Percentiles rank a stretch among this genome's conserved stretches.
Evolutionary conservation across 1,139 yeast species (phyloP).

Genomic region (Spathaspora sp.): DNA sequence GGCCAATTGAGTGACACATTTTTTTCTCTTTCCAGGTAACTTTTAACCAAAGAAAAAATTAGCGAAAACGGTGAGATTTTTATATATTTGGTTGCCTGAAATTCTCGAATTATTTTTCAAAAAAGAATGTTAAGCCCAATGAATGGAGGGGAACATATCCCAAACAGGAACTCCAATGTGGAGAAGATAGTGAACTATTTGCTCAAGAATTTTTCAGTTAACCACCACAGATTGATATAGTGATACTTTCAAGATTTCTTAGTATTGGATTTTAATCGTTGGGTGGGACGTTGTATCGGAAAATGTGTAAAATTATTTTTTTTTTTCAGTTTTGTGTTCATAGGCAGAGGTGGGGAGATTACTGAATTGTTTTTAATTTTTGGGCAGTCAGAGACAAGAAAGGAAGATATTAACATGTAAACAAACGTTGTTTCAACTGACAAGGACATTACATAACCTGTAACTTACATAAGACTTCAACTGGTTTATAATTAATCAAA

Average conservation of each 20-base stretch:
- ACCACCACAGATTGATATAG: neutral
- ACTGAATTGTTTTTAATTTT: neutral
- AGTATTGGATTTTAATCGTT: neutral
- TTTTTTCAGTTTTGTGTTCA: neutral
- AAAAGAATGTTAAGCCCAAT: no score
- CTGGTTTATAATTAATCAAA: neutral
- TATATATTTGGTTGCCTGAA: neutral
- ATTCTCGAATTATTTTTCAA: no score
- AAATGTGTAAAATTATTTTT: slow-evolving; percentile 1
- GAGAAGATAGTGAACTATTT: no score
- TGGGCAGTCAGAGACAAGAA: neutral
- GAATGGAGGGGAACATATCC: no score
- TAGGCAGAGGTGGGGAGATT: neutral
- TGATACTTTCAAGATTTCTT: neutral
- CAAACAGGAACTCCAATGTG: no score
- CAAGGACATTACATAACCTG: neutral
- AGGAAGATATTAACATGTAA: neutral
- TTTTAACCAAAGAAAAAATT: neutral
- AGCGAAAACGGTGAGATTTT: neutral
- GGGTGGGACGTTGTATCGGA: slow-evolving; percentile 1
- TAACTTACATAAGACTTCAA: neutral
- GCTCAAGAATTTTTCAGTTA: neutral
- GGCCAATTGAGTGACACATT: neutral
- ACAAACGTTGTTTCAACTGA: neutral
- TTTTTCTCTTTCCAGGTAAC: no score